Evolutionary conservation across 2,329 filamentous ascomycete genomes (phyloP), one percentile per base, ranked within the genome.

Genomic region (Colletotrichum sp.): DNA sequence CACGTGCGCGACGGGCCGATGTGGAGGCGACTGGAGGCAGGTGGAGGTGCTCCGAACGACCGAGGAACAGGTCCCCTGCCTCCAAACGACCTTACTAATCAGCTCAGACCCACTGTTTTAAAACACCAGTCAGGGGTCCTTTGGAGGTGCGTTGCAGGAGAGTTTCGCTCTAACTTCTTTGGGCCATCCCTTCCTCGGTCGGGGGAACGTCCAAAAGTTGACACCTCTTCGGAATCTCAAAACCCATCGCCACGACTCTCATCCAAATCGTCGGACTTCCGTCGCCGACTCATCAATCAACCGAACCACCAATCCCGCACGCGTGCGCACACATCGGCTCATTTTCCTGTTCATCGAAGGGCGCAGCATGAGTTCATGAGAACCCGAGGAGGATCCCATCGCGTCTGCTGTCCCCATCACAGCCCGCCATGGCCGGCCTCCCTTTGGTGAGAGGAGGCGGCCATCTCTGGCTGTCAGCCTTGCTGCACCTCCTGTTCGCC

Each of bases 401-500:
- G 67, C 60, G 72, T 59, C 52, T 26, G 73, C 44, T 68, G 52
- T 26, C 64, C 44, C 64, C 34, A 67, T 63, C 63, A 65, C 73
- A 68, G 34, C 70, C 64, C 70, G 70, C 65, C 59, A 76, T 76
- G 74, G 71, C 71, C 65, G 63, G 72, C 72, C 73, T 76, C 73
- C 73, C 73, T 73, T 36, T 30, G 70, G 68, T 70, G 72, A 71
- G 73, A 59, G 70, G 44, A 39, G 71, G 49, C 60, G 59, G 75
- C 71, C 49, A 67, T 60, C 39, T 76, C 52, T 75, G 60, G 71
- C 68, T 75, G 71, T 39, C 62, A 64, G 62, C 72, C 34, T 26
- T 77, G 10, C 69, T 78, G n/a, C 66, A 74, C 34, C 64, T 82
- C 63, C 68, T 81, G 15, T 71, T 84, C 72, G 75, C 79, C 63